Conservation (phyloP, 2,329 filamentous ascomycete genomes). For the Aspergillus bombycis region DNA sequence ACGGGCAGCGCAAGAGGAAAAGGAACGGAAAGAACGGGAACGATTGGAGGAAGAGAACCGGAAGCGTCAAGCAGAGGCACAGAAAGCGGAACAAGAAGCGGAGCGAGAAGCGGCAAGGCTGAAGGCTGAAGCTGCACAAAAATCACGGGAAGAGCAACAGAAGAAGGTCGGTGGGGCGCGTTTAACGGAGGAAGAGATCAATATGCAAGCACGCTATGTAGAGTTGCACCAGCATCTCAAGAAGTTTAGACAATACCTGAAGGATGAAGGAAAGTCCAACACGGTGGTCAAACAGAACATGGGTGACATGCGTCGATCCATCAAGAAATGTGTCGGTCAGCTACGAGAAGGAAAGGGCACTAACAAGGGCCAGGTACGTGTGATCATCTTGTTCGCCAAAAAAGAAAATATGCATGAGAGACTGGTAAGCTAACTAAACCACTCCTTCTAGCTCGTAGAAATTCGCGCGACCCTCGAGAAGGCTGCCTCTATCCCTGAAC, state of each 20-base stretch:
- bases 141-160: conserved; percentile 33
- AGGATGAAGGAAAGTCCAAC: conserved; percentile 59
- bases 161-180: conserved; percentile 32
- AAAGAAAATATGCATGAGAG: neutral
- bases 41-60: conserved; percentile 30
- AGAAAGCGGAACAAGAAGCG: conserved; percentile 10
- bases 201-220: conserved; percentile 53
- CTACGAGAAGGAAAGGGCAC: conserved; percentile 63
- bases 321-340: conserved; percentile 74
- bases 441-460: conserved; percentile 34
- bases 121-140: conserved; percentile 17
- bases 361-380: conserved; percentile 61
- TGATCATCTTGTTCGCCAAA: neutral
- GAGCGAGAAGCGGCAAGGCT: conserved; percentile 3
- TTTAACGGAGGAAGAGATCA: conserved; percentile 42
- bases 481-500: conserved; percentile 56
- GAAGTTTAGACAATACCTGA: conserved; percentile 57
- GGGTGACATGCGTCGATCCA: conserved; percentile 71
- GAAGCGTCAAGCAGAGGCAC: conserved; percentile 20
- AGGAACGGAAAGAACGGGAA: conserved; percentile 37
- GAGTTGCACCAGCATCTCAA: conserved; percentile 71
- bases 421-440: conserved; percentile 12
- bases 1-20: conserved; percentile 39
- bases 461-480: conserved; percentile 59
- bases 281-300: conserved; percentile 64